Percentiles rank a stretch among this genome's conserved stretches.
Conservation (phyloP, 768 basidiomycete genomes). For the Clavaria fumosa region DNA sequence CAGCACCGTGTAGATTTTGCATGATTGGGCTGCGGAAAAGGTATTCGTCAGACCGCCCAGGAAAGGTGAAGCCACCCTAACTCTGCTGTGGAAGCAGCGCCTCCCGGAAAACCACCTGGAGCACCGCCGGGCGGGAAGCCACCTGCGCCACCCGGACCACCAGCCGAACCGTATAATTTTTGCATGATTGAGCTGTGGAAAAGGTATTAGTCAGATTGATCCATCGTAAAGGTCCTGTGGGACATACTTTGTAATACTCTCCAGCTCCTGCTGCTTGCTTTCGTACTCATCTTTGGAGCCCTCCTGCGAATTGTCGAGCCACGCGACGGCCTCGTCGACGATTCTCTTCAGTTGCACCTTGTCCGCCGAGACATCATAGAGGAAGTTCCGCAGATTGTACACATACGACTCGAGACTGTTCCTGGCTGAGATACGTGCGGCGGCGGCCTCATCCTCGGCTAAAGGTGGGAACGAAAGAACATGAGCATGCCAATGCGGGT, state of each 20-base stretch:
- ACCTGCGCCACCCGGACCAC: constrained; percentile 21
- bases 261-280: constrained; percentile 85
- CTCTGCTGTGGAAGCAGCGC: too few relatives aligned
- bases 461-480: constrained; percentile 6
- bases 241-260: constrained; percentile 52
- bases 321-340: constrained; percentile 70
- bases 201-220: constrained; percentile 7
- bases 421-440: constrained; percentile 72
- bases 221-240: neutral
- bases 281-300: constrained; percentile 92
- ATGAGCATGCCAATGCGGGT: constrained; percentile 9
- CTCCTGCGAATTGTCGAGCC: constrained; percentile 80
- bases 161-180: constrained; percentile 62
- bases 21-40: too few relatives aligned
- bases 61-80: constrained; percentile 21
- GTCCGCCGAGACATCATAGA: constrained; percentile 72
- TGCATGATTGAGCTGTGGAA: constrained; percentile 37
- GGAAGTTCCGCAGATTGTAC: constrained; percentile 87
- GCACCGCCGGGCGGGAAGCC: constrained; percentile 24
- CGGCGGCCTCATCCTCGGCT: constrained; percentile 81
- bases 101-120: constrained; percentile 44
- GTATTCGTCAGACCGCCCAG: too few relatives aligned
- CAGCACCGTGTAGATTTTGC: too few relatives aligned
- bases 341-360: constrained; percentile 69
- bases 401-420: constrained; percentile 89